phyloP scores from a whole-genome alignment of 805 yeast species.

The Kazachstania africana region DNA sequence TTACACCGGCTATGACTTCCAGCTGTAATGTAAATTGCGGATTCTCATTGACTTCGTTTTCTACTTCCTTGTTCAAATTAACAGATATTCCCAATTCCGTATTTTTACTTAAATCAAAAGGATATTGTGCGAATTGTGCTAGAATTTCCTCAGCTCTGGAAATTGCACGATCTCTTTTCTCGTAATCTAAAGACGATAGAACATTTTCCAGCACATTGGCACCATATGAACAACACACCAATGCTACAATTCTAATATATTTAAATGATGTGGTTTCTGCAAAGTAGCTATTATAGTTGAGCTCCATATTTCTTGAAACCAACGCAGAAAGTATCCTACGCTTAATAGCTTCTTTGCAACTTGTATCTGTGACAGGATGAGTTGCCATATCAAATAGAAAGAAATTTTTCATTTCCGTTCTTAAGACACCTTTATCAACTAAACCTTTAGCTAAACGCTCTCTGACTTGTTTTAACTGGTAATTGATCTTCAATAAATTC shows the following conservation, averaged over 20 bases:
- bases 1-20: slow-evolving; percentile 88
- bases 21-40: slow-evolving; percentile 48
- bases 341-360: slow-evolving; percentile 72
- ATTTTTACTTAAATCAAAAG: slow-evolving; percentile 47
- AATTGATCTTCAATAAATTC: slow-evolving; percentile 88
- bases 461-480: slow-evolving; percentile 93
- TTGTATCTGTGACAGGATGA: slow-evolving; percentile 83
- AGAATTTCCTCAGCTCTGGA: slow-evolving; percentile 88
- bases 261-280: slow-evolving; percentile 58
- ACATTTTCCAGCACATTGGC: slow-evolving; percentile 94
- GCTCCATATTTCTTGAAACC: slow-evolving; percentile 55
- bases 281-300: slow-evolving; percentile 50
- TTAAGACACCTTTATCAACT: slow-evolving; percentile 90
- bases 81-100: slow-evolving; percentile 60
- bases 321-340: slow-evolving; percentile 60
- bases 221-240: slow-evolving; percentile 85
- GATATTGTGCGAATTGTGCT: slow-evolving; percentile 72
- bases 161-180: slow-evolving; percentile 84
- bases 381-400: slow-evolving; percentile 97
- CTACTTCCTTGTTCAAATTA: slow-evolving; percentile 41
- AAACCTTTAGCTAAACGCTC: slow-evolving; percentile 93
- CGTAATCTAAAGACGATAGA: slow-evolving; percentile 62
- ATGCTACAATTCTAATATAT: slow-evolving; percentile 64
- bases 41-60: slow-evolving; percentile 33
- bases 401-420: slow-evolving; percentile 93